Percentiles rank a stretch among this genome's conserved stretches.
These are phyloP conservation scores for Zasmidium cellare DNA, from an alignment of 2,329 filamentous ascomycete genomes.

Conservation along the genomic window DNA sequence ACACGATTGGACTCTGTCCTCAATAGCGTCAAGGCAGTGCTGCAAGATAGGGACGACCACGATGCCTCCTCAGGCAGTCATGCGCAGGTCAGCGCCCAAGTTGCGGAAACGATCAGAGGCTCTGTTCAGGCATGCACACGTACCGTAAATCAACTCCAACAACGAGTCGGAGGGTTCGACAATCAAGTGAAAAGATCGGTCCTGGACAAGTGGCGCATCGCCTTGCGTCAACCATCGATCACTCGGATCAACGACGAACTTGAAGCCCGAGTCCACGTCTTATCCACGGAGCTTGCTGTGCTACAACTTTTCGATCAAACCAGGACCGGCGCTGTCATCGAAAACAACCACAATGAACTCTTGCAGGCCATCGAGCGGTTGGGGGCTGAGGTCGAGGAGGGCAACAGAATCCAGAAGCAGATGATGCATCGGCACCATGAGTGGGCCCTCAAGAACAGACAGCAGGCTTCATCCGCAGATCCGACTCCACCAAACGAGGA, in stretches of 20 bases:
- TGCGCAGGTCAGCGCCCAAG: constrained; percentile 4
- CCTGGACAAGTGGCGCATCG: constrained; percentile 13
- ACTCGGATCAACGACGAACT: constrained; percentile 20
- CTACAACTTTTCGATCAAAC: constrained; percentile 24
- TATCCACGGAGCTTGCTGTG: constrained; percentile 20
- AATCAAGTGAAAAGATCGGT: constrained; percentile 1
- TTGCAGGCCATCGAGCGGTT: constrained; percentile 10
- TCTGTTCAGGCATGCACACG: background rate
- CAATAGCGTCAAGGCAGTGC: constrained; percentile 14
- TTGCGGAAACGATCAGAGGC: constrained; percentile 1
- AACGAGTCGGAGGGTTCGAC: background rate
- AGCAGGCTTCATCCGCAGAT: background rate
- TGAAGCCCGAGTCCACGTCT: constrained; percentile 21
- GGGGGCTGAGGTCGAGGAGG: constrained; percentile 7
- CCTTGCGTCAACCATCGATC: constrained; percentile 17
- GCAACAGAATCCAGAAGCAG: constrained; percentile 11
- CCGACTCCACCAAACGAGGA: constrained; percentile 1
- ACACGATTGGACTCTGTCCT: constrained; percentile 19
- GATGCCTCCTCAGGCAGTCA: constrained; percentile 4
- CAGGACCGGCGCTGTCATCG: constrained; percentile 9
- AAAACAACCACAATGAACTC: constrained; percentile 15
- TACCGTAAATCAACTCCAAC: background rate
- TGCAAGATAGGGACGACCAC: constrained; percentile 12
- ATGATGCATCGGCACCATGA: constrained; percentile 1
- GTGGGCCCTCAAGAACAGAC: background rate